phyloP scores from a whole-genome alignment of 257 asterid genomes.

The Solanum commersonii region DNA sequence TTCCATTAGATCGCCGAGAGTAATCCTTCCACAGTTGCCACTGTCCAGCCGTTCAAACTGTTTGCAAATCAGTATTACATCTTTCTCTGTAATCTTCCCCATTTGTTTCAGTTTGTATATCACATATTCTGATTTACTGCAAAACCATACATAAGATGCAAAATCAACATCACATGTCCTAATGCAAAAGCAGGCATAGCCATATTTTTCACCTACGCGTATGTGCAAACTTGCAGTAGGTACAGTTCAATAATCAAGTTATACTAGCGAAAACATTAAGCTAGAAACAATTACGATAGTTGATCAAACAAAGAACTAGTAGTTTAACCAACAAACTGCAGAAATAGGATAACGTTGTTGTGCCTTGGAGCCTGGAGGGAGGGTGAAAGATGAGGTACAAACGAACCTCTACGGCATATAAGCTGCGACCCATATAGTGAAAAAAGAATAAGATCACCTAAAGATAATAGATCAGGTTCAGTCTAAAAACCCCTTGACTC shows the following conservation, averaged over 20 bases:
- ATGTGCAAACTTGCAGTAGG: not conserved
- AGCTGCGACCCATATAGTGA: not conserved
- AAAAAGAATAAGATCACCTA: not conserved
- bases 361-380: not conserved
- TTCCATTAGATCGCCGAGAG: conserved; percentile 79
- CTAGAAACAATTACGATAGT: not conserved
- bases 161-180: not conserved
- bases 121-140: conserved; percentile 84
- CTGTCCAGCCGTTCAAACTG: conserved; percentile 79
- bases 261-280: not conserved
- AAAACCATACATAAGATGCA: not conserved
- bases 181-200: not conserved
- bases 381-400: not conserved
- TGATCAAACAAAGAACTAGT: not conserved
- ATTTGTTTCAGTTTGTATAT: conserved; percentile 90
- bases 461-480: not conserved
- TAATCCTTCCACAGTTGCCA: conserved; percentile 82
- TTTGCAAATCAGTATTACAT: conserved; percentile 51
- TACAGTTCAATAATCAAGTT: not conserved
- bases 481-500: not conserved
- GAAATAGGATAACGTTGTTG: not conserved
- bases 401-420: not conserved
- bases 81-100: conserved; percentile 72
- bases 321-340: not conserved
- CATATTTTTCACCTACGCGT: not conserved